phyloP scores from a whole-genome alignment of 345 rosid species.

The Populus simonii region DNA sequence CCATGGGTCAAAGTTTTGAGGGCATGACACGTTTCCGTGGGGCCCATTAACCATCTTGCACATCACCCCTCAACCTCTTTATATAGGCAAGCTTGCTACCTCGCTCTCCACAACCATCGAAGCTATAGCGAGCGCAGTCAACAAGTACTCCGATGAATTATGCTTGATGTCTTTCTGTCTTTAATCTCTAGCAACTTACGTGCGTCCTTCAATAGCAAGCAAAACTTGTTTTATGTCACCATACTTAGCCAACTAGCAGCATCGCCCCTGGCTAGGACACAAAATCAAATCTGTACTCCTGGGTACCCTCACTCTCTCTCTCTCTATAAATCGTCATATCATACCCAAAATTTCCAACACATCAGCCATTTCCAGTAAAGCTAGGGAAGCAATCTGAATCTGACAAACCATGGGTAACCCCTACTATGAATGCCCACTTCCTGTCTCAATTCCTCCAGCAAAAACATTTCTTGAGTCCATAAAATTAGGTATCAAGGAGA shows the following conservation, averaged over 20 bases:
- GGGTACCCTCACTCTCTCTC: neutral
- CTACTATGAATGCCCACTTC: conserved; percentile 7
- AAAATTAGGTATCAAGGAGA: conserved; percentile 35
- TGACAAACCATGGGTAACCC: neutral
- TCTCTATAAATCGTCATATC: neutral
- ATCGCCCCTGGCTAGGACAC: neutral
- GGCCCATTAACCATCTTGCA: neutral
- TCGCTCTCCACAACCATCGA: neutral
- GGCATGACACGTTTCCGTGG: neutral
- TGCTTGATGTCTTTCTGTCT: neutral
- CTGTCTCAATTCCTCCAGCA: conserved; percentile 34
- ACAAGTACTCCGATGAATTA: too few relatives aligned
- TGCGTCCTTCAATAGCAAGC: neutral
- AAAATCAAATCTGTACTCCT: neutral
- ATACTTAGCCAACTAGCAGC: neutral
- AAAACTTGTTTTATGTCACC: neutral
- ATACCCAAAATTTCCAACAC: neutral
- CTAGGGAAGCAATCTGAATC: neutral
- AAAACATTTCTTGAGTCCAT: conserved; percentile 33
- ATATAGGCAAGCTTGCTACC: neutral
- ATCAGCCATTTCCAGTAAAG: neutral
- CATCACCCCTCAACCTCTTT: neutral
- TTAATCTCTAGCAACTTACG: neutral
- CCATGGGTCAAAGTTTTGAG: neutral
- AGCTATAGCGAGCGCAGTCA: neutral